Percentiles rank a stretch among this genome's conserved stretches.
These are phyloP conservation scores for Lichtheimia ramosa DNA, from an alignment of 371 early-diverging fungal species.

Conservation along the genomic window DNA sequence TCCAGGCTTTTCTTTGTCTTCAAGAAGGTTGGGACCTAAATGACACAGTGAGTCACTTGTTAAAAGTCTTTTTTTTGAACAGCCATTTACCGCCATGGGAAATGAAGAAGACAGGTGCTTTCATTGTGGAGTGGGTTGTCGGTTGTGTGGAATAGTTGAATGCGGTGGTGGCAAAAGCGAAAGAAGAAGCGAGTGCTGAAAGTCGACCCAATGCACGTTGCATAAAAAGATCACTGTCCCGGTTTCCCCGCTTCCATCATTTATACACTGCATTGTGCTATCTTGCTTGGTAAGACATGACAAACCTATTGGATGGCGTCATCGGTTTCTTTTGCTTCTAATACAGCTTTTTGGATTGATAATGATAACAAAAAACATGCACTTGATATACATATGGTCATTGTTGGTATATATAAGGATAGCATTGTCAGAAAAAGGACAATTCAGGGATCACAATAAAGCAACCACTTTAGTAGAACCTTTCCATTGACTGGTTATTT, in stretches of 20 bases:
- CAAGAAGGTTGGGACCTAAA: constrained; percentile 57
- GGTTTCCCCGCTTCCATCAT: neutral
- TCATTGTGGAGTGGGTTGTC: constrained; percentile 8
- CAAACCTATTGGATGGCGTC: too few species aligned
- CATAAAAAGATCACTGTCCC: neutral
- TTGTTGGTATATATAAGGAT: too few species aligned
- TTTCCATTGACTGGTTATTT: too few species aligned
- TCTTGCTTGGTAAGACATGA: too few species aligned
- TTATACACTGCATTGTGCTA: neutral
- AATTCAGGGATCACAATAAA: too few species aligned
- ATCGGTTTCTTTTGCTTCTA: too few species aligned
- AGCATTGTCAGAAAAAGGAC: too few species aligned
- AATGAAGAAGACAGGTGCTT: constrained; percentile 39
- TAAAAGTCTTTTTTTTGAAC: neutral
- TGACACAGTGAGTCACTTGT: constrained; percentile 13
- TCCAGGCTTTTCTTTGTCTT: constrained; percentile 46
- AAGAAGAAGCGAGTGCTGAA: neutral
- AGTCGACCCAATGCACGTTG: constrained; percentile 1
- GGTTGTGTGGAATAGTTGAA: constrained; percentile 2
- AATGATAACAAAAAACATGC: too few species aligned
- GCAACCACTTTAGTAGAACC: too few species aligned
- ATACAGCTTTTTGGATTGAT: too few species aligned
- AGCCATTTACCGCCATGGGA: constrained; percentile 41
- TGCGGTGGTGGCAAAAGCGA: neutral
- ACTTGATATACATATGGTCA: too few species aligned